Percentiles rank a stretch among this genome's conserved stretches.
These are phyloP conservation scores for Wickerhamiella dianesei DNA, from an alignment of 805 yeast genomes.

Conservation along the genomic window DNA sequence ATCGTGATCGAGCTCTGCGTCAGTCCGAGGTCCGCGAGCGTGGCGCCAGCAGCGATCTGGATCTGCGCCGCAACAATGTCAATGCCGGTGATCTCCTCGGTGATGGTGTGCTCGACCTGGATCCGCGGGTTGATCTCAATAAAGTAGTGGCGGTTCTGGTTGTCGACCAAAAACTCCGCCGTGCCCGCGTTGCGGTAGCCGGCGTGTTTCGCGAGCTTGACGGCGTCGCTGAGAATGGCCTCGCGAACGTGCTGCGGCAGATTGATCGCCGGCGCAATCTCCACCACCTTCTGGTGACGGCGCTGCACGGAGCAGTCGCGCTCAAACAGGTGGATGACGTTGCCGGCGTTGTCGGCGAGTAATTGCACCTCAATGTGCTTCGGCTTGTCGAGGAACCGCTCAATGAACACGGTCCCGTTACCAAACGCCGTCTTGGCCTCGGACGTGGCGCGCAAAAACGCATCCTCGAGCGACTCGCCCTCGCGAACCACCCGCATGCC, in stretches of 20 bases:
- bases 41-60: slow-evolving; percentile 97
- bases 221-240: slow-evolving; percentile 90
- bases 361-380: slow-evolving; percentile 97
- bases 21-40: slow-evolving; percentile 78
- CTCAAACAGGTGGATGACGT: slow-evolving; percentile 89
- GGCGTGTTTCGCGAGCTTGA: slow-evolving; percentile 73
- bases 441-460: slow-evolving; percentile 82
- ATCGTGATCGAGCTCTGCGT: slow-evolving; percentile 90
- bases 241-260: slow-evolving; percentile 73
- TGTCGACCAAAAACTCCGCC: slow-evolving; percentile 91
- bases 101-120: slow-evolving; percentile 97
- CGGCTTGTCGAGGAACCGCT: slow-evolving; percentile 87
- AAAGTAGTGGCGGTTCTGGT: slow-evolving; percentile 87
- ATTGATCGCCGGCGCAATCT: slow-evolving; percentile 94
- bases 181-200: slow-evolving; percentile 96
- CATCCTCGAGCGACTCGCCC: slow-evolving; percentile 85
- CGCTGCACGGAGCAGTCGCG: slow-evolving; percentile 99
- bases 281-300: slow-evolving; percentile 98
- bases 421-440: slow-evolving; percentile 96
- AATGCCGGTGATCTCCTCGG: slow-evolving; percentile 97
- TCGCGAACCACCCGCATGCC: slow-evolving; percentile 99
- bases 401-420: slow-evolving; percentile 95
- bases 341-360: slow-evolving; percentile 86
- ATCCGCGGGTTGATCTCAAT: slow-evolving; percentile 96
- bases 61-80: slow-evolving; percentile 97